Base-by-base conservation (phyloP, 2,329 filamentous ascomycete species). In the Neopestalotiopsis sp. region DNA sequence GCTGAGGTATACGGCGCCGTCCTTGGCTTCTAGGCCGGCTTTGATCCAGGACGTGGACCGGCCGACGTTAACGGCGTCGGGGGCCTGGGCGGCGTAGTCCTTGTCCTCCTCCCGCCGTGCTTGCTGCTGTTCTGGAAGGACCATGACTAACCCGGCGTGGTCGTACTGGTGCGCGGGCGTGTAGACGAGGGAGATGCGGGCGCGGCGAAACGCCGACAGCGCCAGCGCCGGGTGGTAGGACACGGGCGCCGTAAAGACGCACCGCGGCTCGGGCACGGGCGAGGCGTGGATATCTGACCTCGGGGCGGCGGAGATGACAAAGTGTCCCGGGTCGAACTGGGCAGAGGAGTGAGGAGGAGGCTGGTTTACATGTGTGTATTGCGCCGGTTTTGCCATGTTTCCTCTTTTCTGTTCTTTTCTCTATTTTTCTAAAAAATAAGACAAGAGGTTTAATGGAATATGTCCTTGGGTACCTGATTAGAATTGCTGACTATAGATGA, bases 1-100 rank as follows among this genome's bases (percentile, higher is more conserved):
- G 61, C 61, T 64, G 17, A 64, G 61, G 20, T 53, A 64, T 2
- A 64, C 61, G 34, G 10, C 28, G 7, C 61, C 40, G 61, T 64
- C 61, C 61, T 64, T 64, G 61, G 61, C 61, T 20, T 49, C 34
- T 7, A 64, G 61, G 20, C 61, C 61, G 61, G 61, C 61, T 12
- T 64, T 64, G 61, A 64, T 20, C 61, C 61, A 64, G 40, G 61
- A 34, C 5, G n/a, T 49, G 12, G 24, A 34, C 30, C 17, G 10
- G 34, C 10, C 34, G 30, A 42, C 59, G 14, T 13, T 20, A 6
- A 12, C 4, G 30, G 59, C 59, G 30, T 20, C 30, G 57, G 57
- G 20, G 9, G 57, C 6, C 10, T 2, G 49, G 17, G 49, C 10
- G 12, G 49, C 6, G 17, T 20, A 7, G 49, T 56, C 17, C 5